Evolutionary conservation across 2,329 filamentous ascomycete species (phyloP), one percentile per base, ranked within the genome.

Genomic region (Sarocladiaceae sp.): DNA sequence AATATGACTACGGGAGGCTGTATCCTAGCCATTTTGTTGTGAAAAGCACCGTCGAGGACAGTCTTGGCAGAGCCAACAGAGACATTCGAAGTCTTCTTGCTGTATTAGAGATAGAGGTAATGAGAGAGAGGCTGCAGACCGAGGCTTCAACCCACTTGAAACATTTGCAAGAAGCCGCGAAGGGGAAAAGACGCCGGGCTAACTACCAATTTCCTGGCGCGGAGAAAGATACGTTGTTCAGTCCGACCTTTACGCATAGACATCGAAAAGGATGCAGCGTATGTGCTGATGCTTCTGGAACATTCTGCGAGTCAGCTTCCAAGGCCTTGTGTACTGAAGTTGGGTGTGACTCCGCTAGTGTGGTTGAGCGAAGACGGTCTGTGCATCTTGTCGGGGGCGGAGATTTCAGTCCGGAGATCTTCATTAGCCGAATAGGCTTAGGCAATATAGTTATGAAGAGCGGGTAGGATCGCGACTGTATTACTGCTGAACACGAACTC

Each of bases 41-140:
- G 2, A 70, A 63, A 44, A 50, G 63, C 23, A 59, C 52, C 1
- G 31, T 61, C 4, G 52, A 58, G 17, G 62, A 69, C 46, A 58
- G 26, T 2, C 61, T 66, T 5, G 59, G 60, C 2, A 55, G 59
- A 33, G 58, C 63, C 10, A 61, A 57, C 28, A 56, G 56, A 17
- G 61, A 68, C 23, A 62, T 70, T 18, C 60, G 61, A 3, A 53
- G 55, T 1, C 40, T 67, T 15, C 47, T 70, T 8, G 57, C 55
- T 4, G 48, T 36, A 2, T 44, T 65, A 5, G 53, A 58, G 33
- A 60, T n/a, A 6, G 8, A 17, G n/a, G 6, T 17, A 6, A 17
- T 10, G 6, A 8, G 35, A 10, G 35, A 6, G 8, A 17, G 6
- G 8, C n/a, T 37, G 35, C 7, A 37, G 35, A 17, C 8, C 8